Conservation (phyloP, 2,329 filamentous ascomycete species). For the Talaromyces rugulosus region DNA sequence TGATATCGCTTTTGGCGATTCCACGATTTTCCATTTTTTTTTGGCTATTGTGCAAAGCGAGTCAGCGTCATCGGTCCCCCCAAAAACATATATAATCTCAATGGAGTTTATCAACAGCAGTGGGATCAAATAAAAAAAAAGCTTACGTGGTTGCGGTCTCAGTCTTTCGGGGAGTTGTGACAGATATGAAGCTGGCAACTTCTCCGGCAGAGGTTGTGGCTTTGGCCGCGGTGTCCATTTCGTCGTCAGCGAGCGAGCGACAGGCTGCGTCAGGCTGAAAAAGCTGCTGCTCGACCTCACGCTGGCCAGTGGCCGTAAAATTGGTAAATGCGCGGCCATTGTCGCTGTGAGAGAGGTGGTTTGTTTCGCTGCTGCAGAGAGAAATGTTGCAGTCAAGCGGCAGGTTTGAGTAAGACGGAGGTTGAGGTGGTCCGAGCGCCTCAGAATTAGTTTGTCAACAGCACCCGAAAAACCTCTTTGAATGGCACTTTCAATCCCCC, state of each 20-base stretch:
- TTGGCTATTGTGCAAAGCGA: constrained; percentile 23
- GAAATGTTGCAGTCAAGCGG: constrained; percentile 1
- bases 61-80: neutral
- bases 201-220: constrained; percentile 35
- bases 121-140: neutral
- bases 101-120: neutral
- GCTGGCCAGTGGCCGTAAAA: constrained; percentile 64
- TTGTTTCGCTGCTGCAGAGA: constrained; percentile 7
- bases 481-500: neutral
- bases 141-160: constrained; percentile 34
- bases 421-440: constrained; percentile 23
- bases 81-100: neutral
- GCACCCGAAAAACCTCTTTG: neutral
- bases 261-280: constrained; percentile 39
- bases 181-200: constrained; percentile 39
- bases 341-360: constrained; percentile 10
- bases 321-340: constrained; percentile 57
- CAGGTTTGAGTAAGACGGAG: constrained; percentile 16
- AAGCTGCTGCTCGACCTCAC: constrained; percentile 54
- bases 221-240: constrained; percentile 42
- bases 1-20: constrained; percentile 36
- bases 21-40: constrained; percentile 53
- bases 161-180: constrained; percentile 39
- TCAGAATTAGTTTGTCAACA: constrained; percentile 25
- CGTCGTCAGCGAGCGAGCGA: constrained; percentile 49